phyloP scores from a whole-genome alignment of 2,329 filamentous ascomycete genomes.

The Trematosphaeria pertusa region DNA sequence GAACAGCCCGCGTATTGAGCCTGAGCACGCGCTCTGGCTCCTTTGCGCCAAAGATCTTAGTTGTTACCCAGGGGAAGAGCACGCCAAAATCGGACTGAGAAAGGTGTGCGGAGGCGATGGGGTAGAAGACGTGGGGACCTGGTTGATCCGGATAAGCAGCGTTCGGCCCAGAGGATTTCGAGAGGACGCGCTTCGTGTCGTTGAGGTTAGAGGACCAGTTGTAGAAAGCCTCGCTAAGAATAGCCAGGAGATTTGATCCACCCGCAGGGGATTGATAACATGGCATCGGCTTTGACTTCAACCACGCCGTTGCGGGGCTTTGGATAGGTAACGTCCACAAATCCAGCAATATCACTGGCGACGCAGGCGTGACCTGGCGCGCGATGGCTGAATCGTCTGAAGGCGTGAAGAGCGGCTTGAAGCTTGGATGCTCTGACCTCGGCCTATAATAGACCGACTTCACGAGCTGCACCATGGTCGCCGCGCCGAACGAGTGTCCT shows the following conservation, averaged over 20 bases:
- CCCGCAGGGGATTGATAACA: conserved; percentile 62
- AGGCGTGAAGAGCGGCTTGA: conserved; percentile 68
- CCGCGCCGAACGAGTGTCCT: conserved; percentile 82
- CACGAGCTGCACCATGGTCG: conserved; percentile 76
- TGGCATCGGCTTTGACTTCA: conserved; percentile 77
- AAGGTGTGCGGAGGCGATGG: conserved; percentile 76
- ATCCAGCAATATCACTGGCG: conserved; percentile 74
- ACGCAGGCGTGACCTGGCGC: conserved; percentile 71
- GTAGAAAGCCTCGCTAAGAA: conserved; percentile 79
- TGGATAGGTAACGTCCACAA: conserved; percentile 80
- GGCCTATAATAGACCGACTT: conserved; percentile 78
- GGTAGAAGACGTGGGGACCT: conserved; percentile 75
- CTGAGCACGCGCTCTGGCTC: conserved; percentile 80
- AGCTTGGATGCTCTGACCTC: conserved; percentile 52
- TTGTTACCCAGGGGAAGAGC: conserved; percentile 73
- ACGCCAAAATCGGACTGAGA: conserved; percentile 85
- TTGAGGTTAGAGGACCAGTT: conserved; percentile 78
- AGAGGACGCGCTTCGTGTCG: conserved; percentile 70
- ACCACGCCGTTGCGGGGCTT: conserved; percentile 65
- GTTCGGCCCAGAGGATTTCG: conserved; percentile 60
- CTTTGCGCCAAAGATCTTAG: conserved; percentile 62
- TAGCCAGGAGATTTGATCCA: conserved; percentile 67
- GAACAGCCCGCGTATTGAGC: conserved; percentile 80
- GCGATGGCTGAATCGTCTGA: conserved; percentile 62
- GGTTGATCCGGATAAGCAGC: conserved; percentile 47